phyloP scores from a whole-genome alignment of 78 protist species.

The Ministeria vibrans region DNA sequence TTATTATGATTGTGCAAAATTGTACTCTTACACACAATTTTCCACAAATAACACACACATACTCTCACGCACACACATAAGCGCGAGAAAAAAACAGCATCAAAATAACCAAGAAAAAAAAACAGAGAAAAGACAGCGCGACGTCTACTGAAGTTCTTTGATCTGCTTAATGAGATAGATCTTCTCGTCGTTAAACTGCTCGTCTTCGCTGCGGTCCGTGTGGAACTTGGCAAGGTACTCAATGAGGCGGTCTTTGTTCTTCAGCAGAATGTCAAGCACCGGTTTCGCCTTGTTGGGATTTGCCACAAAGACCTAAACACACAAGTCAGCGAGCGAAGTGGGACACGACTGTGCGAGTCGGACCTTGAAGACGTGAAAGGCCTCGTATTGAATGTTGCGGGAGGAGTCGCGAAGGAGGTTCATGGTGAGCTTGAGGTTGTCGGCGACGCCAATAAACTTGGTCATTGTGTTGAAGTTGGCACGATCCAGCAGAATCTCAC shows the following conservation, averaged over 20 bases:
- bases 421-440: conserved; percentile 88
- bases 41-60: too few relatives aligned
- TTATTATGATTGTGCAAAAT: too few relatives aligned
- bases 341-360: background rate
- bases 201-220: conserved; percentile 79
- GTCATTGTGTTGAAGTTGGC: conserved; percentile 87
- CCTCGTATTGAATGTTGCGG: conserved; percentile 88
- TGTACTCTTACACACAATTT: too few relatives aligned
- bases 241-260: conserved; percentile 77
- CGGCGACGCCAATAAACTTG: conserved; percentile 64
- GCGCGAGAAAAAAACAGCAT: too few relatives aligned
- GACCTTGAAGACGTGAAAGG: conserved; percentile 96
- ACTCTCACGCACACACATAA: too few relatives aligned
- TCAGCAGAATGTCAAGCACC: conserved; percentile 67
- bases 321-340: background rate
- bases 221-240: conserved; percentile 78
- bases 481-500: conserved; percentile 89
- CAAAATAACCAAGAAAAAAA: too few relatives aligned
- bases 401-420: conserved; percentile 70
- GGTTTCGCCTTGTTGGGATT: conserved; percentile 87
- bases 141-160: too few relatives aligned
- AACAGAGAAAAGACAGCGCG: too few relatives aligned
- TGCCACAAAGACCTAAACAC: conserved; percentile 93
- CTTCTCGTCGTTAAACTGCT: conserved; percentile 90
- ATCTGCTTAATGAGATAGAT: conserved; percentile 74